Conservation (phyloP, 805 yeast species). For the Clavispora santaluciae region DNA sequence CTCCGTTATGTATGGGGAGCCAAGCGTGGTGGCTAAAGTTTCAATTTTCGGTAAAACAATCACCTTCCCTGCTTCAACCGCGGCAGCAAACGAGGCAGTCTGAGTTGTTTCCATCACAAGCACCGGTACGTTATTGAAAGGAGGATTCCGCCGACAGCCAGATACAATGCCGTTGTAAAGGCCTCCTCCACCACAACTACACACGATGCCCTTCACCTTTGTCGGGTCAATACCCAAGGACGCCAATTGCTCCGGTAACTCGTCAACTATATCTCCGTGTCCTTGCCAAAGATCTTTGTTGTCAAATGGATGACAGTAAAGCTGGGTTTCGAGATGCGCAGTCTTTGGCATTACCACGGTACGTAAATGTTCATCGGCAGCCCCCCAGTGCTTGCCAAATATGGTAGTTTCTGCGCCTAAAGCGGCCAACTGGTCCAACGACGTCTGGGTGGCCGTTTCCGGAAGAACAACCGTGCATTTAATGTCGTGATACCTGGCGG, state of each 20-base stretch:
- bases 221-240: conserved; percentile 6
- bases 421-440: conserved; percentile 15
- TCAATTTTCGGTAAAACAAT: conserved; percentile 16
- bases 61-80: conserved; percentile 17
- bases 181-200: conserved; percentile 36
- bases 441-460: conserved; percentile 11
- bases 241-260: conserved; percentile 13
- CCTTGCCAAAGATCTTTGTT: conserved; percentile 29
- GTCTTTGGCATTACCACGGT: conserved; percentile 14
- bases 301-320: conserved; percentile 33
- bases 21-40: conserved; percentile 26
- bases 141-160: conserved; percentile 18
- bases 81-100: conserved; percentile 20
- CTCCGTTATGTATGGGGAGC: conserved; percentile 23
- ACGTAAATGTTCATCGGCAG: conserved; percentile 24
- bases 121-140: conserved; percentile 17
- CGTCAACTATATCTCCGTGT: conserved; percentile 21
- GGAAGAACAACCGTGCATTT: conserved; percentile 32
- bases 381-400: conserved; percentile 29
- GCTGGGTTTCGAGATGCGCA: conserved; percentile 10
- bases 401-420: conserved; percentile 22
- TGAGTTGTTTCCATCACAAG: conserved; percentile 25
- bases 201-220: conserved; percentile 23
- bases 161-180: conserved; percentile 25
- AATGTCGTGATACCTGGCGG: conserved; percentile 16